Evolutionary conservation across 2,329 filamentous ascomycete genomes (phyloP).

Genomic region (Fusarium oligoseptatum): DNA sequence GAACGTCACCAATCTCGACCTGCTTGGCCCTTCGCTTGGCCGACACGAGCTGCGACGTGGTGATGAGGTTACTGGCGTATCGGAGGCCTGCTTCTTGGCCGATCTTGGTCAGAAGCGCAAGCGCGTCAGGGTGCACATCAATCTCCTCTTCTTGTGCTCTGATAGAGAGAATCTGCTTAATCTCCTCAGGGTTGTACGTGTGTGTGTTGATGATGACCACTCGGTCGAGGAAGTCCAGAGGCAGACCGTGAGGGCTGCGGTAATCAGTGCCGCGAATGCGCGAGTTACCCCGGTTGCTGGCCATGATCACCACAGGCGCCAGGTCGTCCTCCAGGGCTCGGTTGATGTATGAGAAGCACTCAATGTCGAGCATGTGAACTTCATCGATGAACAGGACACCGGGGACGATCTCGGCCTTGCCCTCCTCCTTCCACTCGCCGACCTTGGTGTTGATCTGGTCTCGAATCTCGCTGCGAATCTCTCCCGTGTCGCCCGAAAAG

Average conservation of each 20-base stretch:
- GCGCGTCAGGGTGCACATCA: constrained; percentile 88
- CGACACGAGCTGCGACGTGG: constrained; percentile 88
- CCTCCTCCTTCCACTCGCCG: constrained; percentile 98
- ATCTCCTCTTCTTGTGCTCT: constrained; percentile 96
- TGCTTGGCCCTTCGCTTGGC: constrained; percentile 89
- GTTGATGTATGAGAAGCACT: constrained; percentile 99
- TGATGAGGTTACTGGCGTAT: constrained; percentile 98
- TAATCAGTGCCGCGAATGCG: constrained; percentile 95
- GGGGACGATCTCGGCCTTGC: constrained; percentile 97
- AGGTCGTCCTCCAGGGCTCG: constrained; percentile 94
- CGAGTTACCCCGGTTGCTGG: constrained; percentile 92
- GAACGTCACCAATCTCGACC: constrained; percentile 88
- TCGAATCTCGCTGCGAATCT: constrained; percentile 96
- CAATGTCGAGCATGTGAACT: constrained; percentile 99
- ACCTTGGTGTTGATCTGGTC: constrained; percentile 99
- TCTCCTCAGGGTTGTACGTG: constrained; percentile 84
- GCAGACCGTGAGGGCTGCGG: constrained; percentile 91
- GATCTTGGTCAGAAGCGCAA: constrained; percentile 95
- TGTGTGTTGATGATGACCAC: constrained; percentile 97
- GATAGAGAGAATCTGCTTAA: constrained; percentile 92
- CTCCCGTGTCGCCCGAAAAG: constrained; percentile 97
- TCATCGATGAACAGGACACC: constrained; percentile 99
- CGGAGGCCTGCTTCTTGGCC: constrained; percentile 91
- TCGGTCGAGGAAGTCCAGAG: constrained; percentile 94
- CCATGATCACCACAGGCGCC: constrained; percentile 98